Evolutionary conservation across 495 filamentous ascomycete species (phyloP).

Genomic region (Penicilliopsis zonata): DNA sequence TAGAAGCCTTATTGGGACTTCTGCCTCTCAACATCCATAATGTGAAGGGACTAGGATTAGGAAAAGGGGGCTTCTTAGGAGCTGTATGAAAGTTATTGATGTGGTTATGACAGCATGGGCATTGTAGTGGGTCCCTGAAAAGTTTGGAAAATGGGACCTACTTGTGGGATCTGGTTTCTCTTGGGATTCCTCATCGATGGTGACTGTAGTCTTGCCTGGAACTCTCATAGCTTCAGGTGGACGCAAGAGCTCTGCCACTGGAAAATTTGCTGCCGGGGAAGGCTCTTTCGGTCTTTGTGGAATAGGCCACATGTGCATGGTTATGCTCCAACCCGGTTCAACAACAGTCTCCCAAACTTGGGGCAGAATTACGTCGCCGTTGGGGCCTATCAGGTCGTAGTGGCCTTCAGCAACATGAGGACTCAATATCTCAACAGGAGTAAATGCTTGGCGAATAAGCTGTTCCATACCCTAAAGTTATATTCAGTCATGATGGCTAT

Average conservation of each 20-base stretch:
- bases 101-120: too few species aligned
- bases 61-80: too few species aligned
- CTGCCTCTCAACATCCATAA: too few species aligned
- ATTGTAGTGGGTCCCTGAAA: too few species aligned
- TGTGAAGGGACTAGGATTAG: too few species aligned
- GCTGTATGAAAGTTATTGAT: too few species aligned
- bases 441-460: constrained; percentile 76
- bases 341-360: constrained; percentile 79
- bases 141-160: too few species aligned
- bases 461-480: constrained; percentile 68
- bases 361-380: constrained; percentile 80
- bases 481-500: not conserved
- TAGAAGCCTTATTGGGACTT: too few species aligned
- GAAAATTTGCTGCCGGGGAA: constrained; percentile 22
- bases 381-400: constrained; percentile 73
- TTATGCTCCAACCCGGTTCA: constrained; percentile 79
- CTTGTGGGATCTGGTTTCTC: too few species aligned
- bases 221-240: too few species aligned
- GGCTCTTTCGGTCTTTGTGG: constrained; percentile 41
- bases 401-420: constrained; percentile 74
- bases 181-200: too few species aligned
- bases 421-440: constrained; percentile 72
- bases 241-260: constrained; percentile 12
- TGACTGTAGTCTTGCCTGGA: too few species aligned
- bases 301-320: constrained; percentile 97